A percentile compares a stretch with the other conserved stretches of the same genome.
These are phyloP conservation scores for Straminergon stramineum DNA, from an alignment of 225 moss, liverwort and hornwort species.

Conservation along the genomic window DNA sequence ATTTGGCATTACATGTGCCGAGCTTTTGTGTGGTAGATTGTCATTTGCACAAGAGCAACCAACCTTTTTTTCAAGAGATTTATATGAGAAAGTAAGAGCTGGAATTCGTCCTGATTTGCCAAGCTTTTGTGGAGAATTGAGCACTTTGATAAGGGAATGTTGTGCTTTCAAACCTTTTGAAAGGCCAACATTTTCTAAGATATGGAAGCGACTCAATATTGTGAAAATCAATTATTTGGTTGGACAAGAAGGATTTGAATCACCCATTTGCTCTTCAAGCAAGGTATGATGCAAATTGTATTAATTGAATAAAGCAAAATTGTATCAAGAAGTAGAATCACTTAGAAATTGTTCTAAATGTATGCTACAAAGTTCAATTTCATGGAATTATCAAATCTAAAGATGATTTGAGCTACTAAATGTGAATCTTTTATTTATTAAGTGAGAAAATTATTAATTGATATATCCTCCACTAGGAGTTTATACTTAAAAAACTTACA, in stretches of 20 bases:
- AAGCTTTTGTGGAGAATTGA: neutral
- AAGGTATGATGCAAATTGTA: neutral
- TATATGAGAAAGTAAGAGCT: neutral
- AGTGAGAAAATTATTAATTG: rapidly evolving
- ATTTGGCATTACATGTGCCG: neutral
- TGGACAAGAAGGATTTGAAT: neutral
- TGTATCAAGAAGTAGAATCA: neutral
- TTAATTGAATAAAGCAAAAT: neutral
- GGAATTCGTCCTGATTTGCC: neutral
- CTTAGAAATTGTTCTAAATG: neutral
- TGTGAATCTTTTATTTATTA: no score
- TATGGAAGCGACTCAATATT: no score
- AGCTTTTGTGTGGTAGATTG: neutral
- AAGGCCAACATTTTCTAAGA: no score
- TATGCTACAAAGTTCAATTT: no score
- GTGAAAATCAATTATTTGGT: neutral
- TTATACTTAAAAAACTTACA: rapidly evolving
- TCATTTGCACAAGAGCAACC: neutral
- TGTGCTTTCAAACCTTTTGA: neutral
- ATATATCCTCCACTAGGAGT: neutral
- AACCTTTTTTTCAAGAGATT: neutral
- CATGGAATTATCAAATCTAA: no score
- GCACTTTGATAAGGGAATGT: neutral
- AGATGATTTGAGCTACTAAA: rapidly evolving
- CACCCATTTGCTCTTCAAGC: neutral